Base-by-base conservation (phyloP, 768 basidiomycete species). In the Lactarius evosmus region DNA sequence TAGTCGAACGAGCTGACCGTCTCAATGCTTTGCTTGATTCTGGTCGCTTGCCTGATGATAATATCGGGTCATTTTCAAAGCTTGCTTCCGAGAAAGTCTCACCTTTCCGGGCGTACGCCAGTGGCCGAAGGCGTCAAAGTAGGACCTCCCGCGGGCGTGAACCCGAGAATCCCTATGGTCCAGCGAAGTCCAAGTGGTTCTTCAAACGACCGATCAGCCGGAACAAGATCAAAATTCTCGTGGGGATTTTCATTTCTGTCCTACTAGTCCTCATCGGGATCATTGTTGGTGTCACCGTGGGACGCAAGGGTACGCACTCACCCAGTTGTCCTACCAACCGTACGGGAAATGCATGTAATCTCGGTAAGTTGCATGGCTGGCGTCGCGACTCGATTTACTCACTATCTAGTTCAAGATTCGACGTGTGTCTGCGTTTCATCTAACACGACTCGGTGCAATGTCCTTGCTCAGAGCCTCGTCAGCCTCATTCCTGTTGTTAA, bases 371-470 rank as follows among this genome's bases (percentile, higher is more conserved):
- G 49, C 19, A 50, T 27, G 7, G 5, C 40, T 54, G 25, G 7
- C 49, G 17, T 46, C 3, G 36, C 41, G 40, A 25, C 17, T 22
- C 30, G 38, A 56, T 40, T 19, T 34, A 29, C 67, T 69, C 12
- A 67, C 33, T 50, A 29, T 61, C n/a, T 9, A 29, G n/a, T 41
- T 49, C 65, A 49, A 87, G 85, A 86, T 75, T 78, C 84, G 1
- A 83, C 85, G 0, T 89, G 86, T 69, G 77, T 83, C 40, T 88
- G 86, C 67, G 81, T 82, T 14, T 79, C 82, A 2, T 72, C 74
- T n/a, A 60, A 67, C 22, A 53, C 73, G 3, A 74, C 74, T n/a
- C 76, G 73, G 63, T 86, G 85, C 66, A 78, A 82, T 52, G 78
- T 77, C 29, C 71, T 89, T 11, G 85, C 87, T 0, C 78, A 82